These are phyloP conservation scores for Vanrija sp. DNA, from an alignment of 1,284 basidiomycete species.

Conservation along the genomic window DNA sequence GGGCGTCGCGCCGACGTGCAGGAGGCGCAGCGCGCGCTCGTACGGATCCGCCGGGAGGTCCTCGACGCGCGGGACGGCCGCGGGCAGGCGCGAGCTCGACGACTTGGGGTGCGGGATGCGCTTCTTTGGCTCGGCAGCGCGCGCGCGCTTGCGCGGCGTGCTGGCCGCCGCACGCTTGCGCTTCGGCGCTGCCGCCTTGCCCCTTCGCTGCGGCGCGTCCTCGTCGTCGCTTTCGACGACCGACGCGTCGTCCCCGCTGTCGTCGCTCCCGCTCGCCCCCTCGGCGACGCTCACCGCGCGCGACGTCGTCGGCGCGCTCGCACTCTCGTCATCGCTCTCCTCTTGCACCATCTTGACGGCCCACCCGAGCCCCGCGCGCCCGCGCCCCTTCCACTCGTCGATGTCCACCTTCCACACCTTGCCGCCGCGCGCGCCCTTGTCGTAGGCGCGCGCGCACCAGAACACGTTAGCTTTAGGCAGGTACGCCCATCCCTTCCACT, in stretches of 20 bases:
- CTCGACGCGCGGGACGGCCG: slow-evolving; percentile 24
- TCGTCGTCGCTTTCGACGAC: slow-evolving; percentile 14
- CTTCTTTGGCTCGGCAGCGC: background rate
- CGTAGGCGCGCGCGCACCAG: slow-evolving; percentile 46
- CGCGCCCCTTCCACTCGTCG: slow-evolving; percentile 39
- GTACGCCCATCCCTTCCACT: slow-evolving; percentile 38
- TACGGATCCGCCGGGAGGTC: slow-evolving; percentile 69
- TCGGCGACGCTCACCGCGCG: too few relatives aligned
- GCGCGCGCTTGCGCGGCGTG: background rate
- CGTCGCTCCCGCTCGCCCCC: too few relatives aligned
- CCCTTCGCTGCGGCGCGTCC: slow-evolving; percentile 11
- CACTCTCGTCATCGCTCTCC: slow-evolving; percentile 13
- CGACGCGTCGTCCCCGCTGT: background rate
- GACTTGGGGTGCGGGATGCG: slow-evolving; percentile 35
- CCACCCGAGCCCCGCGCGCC: slow-evolving; percentile 31
- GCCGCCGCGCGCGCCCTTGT: slow-evolving; percentile 45
- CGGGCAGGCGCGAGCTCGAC: slow-evolving; percentile 30
- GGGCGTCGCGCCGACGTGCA: slow-evolving; percentile 92
- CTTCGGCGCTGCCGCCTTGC: background rate
- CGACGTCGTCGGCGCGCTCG: slow-evolving; percentile 1
- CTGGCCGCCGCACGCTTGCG: background rate
- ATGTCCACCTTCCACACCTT: slow-evolving; percentile 42
- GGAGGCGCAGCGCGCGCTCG: slow-evolving; percentile 75
- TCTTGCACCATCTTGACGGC: slow-evolving; percentile 9
- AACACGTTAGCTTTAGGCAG: slow-evolving; percentile 35